Conservation (phyloP, 1,284 basidiomycete species). For the Tilletia caries region DNA sequence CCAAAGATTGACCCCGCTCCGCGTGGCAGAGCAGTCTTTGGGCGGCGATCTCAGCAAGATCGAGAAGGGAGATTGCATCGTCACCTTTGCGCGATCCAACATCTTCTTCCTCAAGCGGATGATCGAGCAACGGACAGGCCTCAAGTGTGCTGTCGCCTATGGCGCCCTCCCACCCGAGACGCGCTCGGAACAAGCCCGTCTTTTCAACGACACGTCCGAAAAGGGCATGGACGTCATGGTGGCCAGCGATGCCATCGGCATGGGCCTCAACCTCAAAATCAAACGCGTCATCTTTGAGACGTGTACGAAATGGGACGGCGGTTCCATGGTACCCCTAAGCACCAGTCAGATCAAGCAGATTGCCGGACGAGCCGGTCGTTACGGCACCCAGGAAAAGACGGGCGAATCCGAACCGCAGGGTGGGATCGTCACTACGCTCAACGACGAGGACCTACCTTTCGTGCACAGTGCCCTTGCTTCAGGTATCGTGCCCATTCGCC, state of each 20-base stretch:
- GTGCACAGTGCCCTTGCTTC: slow-evolving; percentile 59
- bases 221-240: slow-evolving; percentile 80
- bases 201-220: slow-evolving; percentile 69
- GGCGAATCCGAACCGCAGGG: slow-evolving; percentile 18
- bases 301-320: slow-evolving; percentile 72
- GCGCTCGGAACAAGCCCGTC: slow-evolving; percentile 77
- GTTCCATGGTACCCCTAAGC: slow-evolving; percentile 61
- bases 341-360: slow-evolving; percentile 90
- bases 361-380: slow-evolving; percentile 90
- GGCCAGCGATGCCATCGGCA: slow-evolving; percentile 88
- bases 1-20: slow-evolving; percentile 79
- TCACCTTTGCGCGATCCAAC: slow-evolving; percentile 73
- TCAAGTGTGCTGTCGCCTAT: slow-evolving; percentile 83
- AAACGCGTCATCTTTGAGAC: slow-evolving; percentile 79
- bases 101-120: slow-evolving; percentile 75
- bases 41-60: slow-evolving; percentile 66
- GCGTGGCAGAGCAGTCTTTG: slow-evolving; percentile 67
- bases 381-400: slow-evolving; percentile 65
- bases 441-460: slow-evolving; percentile 65
- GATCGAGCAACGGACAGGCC: slow-evolving; percentile 69
- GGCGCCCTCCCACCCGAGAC: slow-evolving; percentile 85
- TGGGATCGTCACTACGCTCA: slow-evolving; percentile 64
- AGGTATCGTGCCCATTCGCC: slow-evolving; percentile 57
- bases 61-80: slow-evolving; percentile 81
- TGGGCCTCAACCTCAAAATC: slow-evolving; percentile 95